Evolutionary conservation across 2,329 filamentous ascomycete species (phyloP).

Genomic region (Diaporthe citriasiana): DNA sequence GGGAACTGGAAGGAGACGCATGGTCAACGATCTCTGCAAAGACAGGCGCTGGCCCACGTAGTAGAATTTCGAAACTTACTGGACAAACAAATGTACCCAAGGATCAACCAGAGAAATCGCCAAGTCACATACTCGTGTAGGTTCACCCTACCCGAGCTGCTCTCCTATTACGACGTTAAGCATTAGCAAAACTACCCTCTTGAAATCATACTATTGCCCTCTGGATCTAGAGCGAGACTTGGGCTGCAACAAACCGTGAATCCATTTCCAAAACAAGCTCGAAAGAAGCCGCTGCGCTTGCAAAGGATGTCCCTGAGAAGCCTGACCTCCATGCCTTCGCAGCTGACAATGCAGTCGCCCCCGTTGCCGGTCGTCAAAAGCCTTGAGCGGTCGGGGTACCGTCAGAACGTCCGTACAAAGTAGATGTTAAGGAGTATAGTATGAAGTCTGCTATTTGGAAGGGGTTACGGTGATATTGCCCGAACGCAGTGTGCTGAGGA

Average conservation of each 20-base stretch:
- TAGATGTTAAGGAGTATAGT: not conserved
- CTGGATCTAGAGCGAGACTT: not conserved
- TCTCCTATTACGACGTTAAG: not conserved
- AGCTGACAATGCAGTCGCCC: not conserved
- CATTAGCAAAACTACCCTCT: not conserved
- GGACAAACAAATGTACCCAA: not conserved
- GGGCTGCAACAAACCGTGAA: not conserved
- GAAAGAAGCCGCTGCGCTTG: not conserved
- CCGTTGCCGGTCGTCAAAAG: not conserved
- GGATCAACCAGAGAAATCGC: not conserved
- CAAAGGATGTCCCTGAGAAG: not conserved
- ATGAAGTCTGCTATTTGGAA: not conserved
- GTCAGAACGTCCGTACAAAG: not conserved
- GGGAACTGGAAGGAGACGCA: not conserved
- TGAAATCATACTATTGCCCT: not conserved
- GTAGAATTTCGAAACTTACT: not conserved
- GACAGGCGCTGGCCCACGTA: not conserved
- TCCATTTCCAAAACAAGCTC: not conserved
- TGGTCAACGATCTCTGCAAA: not conserved
- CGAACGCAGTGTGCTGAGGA: not conserved
- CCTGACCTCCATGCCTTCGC: not conserved
- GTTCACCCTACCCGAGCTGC: rapidly evolving
- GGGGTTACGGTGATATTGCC: not conserved
- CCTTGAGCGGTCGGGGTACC: not conserved
- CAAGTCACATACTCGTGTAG: not conserved